Percentiles rank a stretch among this genome's conserved stretches.
These are phyloP conservation scores for Barnettozyma wickerhamii DNA, from an alignment of 805 yeast genomes.

Conservation along the genomic window DNA sequence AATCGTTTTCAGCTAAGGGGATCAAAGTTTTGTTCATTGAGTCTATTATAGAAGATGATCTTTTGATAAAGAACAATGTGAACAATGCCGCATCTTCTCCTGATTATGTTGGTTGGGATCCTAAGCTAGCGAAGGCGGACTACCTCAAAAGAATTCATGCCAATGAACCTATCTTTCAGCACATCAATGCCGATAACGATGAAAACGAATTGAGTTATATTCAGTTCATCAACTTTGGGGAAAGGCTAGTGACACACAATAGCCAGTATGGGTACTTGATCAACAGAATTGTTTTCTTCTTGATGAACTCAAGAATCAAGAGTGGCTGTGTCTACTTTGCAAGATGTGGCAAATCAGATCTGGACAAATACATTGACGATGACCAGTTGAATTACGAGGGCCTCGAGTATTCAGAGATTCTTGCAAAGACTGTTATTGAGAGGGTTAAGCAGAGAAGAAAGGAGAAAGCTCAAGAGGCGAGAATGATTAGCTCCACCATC, in stretches of 20 bases:
- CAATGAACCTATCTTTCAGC: conserved; percentile 68
- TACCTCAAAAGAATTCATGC: conserved; percentile 67
- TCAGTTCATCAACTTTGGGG: conserved; percentile 89
- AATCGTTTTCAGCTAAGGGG: conserved; percentile 48
- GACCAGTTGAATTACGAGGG: conserved; percentile 82
- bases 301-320: conserved; percentile 87
- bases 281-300: conserved; percentile 84
- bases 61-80: conserved; percentile 68
- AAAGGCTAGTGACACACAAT: conserved; percentile 71
- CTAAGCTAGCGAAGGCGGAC: conserved; percentile 68
- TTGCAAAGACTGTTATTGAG: conserved; percentile 51
- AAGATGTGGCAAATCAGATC: conserved; percentile 54
- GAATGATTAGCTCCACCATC: conserved; percentile 4
- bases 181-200: conserved; percentile 43
- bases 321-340: conserved; percentile 92
- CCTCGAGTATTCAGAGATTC: conserved; percentile 53
- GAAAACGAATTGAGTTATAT: conserved; percentile 64
- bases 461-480: conserved; percentile 1
- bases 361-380: conserved; percentile 63
- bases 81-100: conserved; percentile 84
- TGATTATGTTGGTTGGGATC: conserved; percentile 77
- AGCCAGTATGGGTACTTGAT: conserved; percentile 85
- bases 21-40: conserved; percentile 87
- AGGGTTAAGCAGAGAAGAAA: conserved; percentile 30
- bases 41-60: conserved; percentile 71